Base-by-base conservation (phyloP, 2,329 filamentous ascomycete genomes). In the Trichophyton equinum region DNA sequence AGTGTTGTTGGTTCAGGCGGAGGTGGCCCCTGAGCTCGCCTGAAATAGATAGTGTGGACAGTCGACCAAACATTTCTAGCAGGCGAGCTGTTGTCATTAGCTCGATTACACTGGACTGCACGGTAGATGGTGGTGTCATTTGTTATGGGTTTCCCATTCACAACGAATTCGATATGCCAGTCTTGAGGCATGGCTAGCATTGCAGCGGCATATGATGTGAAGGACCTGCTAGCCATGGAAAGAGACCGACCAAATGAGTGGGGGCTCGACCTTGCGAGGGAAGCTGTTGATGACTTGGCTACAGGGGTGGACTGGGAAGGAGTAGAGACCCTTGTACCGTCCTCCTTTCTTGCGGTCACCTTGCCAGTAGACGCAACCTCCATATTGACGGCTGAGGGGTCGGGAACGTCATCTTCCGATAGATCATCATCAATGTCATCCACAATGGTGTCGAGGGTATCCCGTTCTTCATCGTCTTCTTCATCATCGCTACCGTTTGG, bases 71-170 rank as follows among this genome's bases (percentile, higher is more conserved):
- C 85, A 64, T 87, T 92, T 53, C 90, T 84, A 62, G 82, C 83
- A 8, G 83, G 76, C 9, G 85, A 79, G 61, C 95, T 89, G 20
- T 87, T 82, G 9, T 80, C 71, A 57, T 81, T 76, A 13, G 78
- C 74, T 62, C 82, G 79, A 76, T 81, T 83, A 70, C 84, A 88
- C 69, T 96, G 89, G 7, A 97, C 89, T 36, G 94, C 94, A 56
- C 92, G 87, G 70, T 97, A 99, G 61, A 99, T 92, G 0, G 94
- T 99, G 0, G 89, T 96, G 68, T 97, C 91, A 66, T 91, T 94
- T 0, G 88, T 81, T 62, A 99, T 87, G 1, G 88, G 82, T 71
- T 91, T 90, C 59, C 82, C 87, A 65, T 95, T 87, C 57, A 97
- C 82, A 66, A 84, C 91, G 74, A 99, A 99, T 69, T 97, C 89